Evolutionary conservation across 2,329 filamentous ascomycete genomes (phyloP).

Genomic region (Botrytis paeoniae): DNA sequence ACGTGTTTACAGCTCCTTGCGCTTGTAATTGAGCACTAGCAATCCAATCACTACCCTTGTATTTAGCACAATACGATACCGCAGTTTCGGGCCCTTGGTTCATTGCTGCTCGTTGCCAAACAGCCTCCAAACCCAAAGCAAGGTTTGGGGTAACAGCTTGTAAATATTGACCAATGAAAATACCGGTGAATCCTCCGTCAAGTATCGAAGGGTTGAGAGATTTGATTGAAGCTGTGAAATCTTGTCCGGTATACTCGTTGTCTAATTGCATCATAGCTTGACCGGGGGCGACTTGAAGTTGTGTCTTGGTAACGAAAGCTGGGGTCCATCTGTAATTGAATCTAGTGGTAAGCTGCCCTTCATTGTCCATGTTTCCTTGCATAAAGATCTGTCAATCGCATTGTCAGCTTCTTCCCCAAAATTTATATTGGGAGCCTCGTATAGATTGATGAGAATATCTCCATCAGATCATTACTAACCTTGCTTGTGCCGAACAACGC

Average conservation of each 20-base stretch:
- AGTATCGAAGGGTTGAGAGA: slow-evolving; percentile 92
- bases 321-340: slow-evolving; percentile 91
- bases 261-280: slow-evolving; percentile 88
- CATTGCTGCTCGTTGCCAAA: slow-evolving; percentile 86
- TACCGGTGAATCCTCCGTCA: slow-evolving; percentile 89
- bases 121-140: slow-evolving; percentile 82
- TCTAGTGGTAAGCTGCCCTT: slow-evolving; percentile 79
- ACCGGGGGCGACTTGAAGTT: slow-evolving; percentile 78
- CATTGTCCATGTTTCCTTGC: slow-evolving; percentile 93
- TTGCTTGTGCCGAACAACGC: slow-evolving; percentile 90
- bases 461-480: slow-evolving; percentile 51
- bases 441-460: not conserved
- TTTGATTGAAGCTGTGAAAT: slow-evolving; percentile 93
- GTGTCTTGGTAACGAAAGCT: slow-evolving; percentile 79
- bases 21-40: slow-evolving; percentile 79
- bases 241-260: slow-evolving; percentile 88
- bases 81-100: slow-evolving; percentile 87
- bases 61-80: slow-evolving; percentile 85
- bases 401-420: slow-evolving; percentile 25
- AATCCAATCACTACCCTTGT: slow-evolving; percentile 91
- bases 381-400: slow-evolving; percentile 71
- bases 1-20: slow-evolving; percentile 82
- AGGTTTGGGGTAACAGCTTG: slow-evolving; percentile 87
- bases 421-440: not conserved
- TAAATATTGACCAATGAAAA: slow-evolving; percentile 93